Evolutionary conservation across 140 eudicot genomes (phyloP).

Genomic region (Eryngium alpinum): DNA sequence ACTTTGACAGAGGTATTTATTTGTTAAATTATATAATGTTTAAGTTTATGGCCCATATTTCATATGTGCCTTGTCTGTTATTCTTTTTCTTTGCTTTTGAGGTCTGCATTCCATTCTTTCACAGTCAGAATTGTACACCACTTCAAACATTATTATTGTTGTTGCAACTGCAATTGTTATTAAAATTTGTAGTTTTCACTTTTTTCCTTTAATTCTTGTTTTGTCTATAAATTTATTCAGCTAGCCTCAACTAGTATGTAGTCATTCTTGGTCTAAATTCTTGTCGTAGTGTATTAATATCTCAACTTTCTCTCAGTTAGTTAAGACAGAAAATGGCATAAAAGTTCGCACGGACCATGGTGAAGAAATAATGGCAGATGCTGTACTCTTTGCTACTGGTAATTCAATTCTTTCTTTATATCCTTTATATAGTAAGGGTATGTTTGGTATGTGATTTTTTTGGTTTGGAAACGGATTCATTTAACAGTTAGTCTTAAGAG

Average conservation of each 20-base stretch:
- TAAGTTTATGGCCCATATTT: not conserved
- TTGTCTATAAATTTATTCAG: not conserved
- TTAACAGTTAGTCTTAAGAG: too few relatives aligned
- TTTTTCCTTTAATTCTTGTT: not conserved
- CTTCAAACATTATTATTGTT: not conserved
- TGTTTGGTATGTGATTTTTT: not conserved
- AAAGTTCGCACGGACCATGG: conserved; percentile 89
- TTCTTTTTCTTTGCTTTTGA: not conserved
- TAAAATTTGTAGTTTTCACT: not conserved
- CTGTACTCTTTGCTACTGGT: conserved; percentile 97
- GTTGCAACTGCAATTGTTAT: too few relatives aligned
- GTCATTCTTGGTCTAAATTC: too few relatives aligned
- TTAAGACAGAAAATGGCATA: conserved; percentile 73
- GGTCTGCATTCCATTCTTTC: not conserved
- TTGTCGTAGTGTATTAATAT: not conserved
- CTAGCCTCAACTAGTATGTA: not conserved
- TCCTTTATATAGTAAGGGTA: not conserved
- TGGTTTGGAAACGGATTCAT: too few relatives aligned
- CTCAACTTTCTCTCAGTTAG: conserved; percentile 46
- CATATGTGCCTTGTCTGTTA: not conserved
- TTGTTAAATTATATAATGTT: not conserved
- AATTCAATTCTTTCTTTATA: conserved; percentile 19
- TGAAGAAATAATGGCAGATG: conserved; percentile 93
- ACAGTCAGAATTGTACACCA: not conserved
- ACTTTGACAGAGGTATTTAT: conserved; percentile 53